Conservation (phyloP, 73 alveolate genomes). For the Chromera velia region DNA sequence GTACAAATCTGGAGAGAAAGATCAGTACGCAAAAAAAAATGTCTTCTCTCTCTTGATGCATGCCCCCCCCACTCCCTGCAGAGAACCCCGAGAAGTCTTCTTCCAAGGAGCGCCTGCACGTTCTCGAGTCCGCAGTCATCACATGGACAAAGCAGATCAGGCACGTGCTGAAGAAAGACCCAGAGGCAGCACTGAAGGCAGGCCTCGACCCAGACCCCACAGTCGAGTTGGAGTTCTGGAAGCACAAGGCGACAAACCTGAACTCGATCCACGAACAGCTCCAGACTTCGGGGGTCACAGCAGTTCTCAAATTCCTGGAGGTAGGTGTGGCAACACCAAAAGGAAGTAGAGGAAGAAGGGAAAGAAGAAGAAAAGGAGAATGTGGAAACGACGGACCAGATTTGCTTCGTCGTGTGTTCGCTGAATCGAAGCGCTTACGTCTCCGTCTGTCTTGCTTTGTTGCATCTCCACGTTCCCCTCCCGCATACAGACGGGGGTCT, state of each 20-base stretch:
- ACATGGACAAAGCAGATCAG: slow-evolving; percentile 99
- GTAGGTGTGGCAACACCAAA: too few species aligned
- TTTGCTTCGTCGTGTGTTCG: too few species aligned
- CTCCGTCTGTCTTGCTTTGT: too few species aligned
- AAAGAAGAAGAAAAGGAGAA: too few species aligned
- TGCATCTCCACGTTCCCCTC: too few species aligned
- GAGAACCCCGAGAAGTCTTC: neutral
- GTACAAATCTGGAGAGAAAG: too few species aligned
- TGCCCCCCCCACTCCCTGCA: neutral
- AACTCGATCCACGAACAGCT: slow-evolving; percentile 90
- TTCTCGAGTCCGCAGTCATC: slow-evolving; percentile 97
- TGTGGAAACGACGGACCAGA: too few species aligned
- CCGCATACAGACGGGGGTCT: too few species aligned
- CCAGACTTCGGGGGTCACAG: slow-evolving; percentile 71
- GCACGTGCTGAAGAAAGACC: slow-evolving; percentile 95
- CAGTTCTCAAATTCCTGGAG: too few species aligned
- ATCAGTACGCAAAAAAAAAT: slow-evolving; percentile 8
- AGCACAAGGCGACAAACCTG: slow-evolving; percentile 82
- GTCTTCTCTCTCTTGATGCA: neutral
- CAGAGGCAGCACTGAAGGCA: slow-evolving; percentile 89
- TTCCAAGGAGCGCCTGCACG: slow-evolving; percentile 96
- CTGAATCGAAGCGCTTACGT: too few species aligned
- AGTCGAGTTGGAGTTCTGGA: slow-evolving; percentile 98
- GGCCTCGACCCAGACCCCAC: slow-evolving; percentile 98
- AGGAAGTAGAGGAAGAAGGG: too few species aligned